A percentile compares a stretch with the other conserved stretches of the same genome.
These are phyloP conservation scores for Dinochytrium kinnereticum DNA, from an alignment of 371 early-diverging fungal species.

Conservation along the genomic window DNA sequence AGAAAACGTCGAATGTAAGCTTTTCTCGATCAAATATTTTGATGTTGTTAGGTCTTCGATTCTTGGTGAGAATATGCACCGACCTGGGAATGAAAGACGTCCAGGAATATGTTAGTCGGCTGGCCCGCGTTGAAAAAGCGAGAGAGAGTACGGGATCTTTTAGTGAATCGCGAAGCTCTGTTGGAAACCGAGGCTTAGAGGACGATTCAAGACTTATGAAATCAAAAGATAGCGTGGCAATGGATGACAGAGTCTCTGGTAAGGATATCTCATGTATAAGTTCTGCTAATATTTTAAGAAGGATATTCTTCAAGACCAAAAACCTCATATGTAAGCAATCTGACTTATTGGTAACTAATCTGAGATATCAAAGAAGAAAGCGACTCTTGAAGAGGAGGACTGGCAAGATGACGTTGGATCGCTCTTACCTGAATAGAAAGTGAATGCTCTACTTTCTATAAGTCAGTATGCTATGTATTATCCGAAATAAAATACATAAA, in stretches of 20 bases:
- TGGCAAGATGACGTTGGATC: constrained; percentile 45
- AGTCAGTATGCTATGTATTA: neutral
- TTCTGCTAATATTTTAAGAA: constrained; percentile 9
- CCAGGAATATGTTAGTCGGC: constrained; percentile 49
- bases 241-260: constrained; percentile 8
- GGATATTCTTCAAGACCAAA: constrained; percentile 20
- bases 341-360: neutral
- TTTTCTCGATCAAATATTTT: no score
- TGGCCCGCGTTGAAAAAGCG: constrained; percentile 46
- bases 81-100: constrained; percentile 61
- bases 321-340: constrained; percentile 12
- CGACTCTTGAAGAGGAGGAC: constrained; percentile 38
- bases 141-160: constrained; percentile 28
- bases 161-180: constrained; percentile 12
- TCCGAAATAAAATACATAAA: neutral
- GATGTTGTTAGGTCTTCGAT: constrained; percentile 57
- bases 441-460: no score
- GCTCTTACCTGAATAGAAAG: constrained; percentile 38
- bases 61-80: constrained; percentile 59
- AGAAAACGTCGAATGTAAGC: constrained; percentile 57
- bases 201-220: neutral
- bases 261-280: neutral
- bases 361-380: neutral
- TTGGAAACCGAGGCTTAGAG: neutral
- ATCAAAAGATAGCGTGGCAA: neutral